Conservation (phyloP, 352 stramenopile genomes). For the Blastocystis sp. region DNA sequence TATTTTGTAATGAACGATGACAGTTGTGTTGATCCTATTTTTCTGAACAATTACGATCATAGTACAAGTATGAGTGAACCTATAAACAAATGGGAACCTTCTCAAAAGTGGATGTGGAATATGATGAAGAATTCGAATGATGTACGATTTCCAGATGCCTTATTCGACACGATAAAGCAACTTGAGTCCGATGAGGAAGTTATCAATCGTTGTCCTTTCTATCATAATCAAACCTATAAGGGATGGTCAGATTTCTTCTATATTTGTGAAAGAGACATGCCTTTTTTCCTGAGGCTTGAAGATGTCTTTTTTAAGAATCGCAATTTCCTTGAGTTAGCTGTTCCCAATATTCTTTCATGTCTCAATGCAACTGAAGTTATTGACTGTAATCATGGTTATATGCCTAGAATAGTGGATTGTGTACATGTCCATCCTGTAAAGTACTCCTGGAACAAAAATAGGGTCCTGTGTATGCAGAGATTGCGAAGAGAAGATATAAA, state of each 20-base stretch:
- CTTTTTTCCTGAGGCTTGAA: not conserved
- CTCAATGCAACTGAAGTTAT: not conserved
- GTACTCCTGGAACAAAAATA: not conserved
- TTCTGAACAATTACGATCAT: conserved; percentile 8
- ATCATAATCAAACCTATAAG: not conserved
- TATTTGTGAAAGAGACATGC: not conserved
- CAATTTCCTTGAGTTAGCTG: not conserved
- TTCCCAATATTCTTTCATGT: not conserved
- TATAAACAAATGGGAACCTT: not conserved
- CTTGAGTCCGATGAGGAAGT: not conserved
- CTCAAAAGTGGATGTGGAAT: not conserved
- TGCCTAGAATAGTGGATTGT: not conserved
- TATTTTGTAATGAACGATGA: conserved; percentile 26
- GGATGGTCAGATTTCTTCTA: conserved; percentile 1
- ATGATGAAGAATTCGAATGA: not conserved
- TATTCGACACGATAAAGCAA: not conserved
- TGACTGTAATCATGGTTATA: not conserved
- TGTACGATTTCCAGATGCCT: not conserved
- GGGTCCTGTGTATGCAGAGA: not conserved
- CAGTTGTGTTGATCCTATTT: not conserved
- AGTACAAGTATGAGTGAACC: not conserved
- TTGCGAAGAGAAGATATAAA: no score
- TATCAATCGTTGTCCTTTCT: not conserved
- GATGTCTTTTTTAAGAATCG: not conserved
- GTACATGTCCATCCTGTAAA: not conserved